Evolutionary conservation across 306 rosid species (phyloP), one percentile per base, ranked within the genome.

Genomic region (Cyamopsis tetragonoloba): DNA sequence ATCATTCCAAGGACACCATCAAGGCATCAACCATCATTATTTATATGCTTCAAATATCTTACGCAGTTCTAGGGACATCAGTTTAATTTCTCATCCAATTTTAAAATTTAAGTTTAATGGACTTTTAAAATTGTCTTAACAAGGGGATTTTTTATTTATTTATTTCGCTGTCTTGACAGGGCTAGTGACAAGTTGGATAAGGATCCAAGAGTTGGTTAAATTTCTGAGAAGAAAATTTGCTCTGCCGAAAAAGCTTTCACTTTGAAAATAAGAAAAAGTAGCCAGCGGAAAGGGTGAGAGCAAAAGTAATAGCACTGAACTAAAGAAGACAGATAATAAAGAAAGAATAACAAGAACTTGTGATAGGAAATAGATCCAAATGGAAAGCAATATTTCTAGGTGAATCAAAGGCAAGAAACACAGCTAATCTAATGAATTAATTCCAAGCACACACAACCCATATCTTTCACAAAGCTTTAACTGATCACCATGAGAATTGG

Each of bases 401-500:
- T 37, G 37, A 22, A 57, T 57, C 17, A 14, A 43, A 44, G 34
- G 59, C 56, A 70, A 46, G 19, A 59, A 34, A 46, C 47, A 70
- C 2, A 49, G 50, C 70, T 15, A 7, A 11, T 24, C 17, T 50
- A 72, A n/a, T n/a, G n/a, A n/a, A 61, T 49, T 49, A 35, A 24
- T 24, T 5, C 44, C 64, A 48, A 48, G 63, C 28, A n/a, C n/a
- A 41, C 26, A 27, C n/a, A n/a, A n/a, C 32, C n/a, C 14, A 12
- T 24, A 60, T 72, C 54, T 50, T 32, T 34, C 37, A 22, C 30
- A 35, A 51, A 72, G 58, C 55, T 76, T 68, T 51, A 62, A 48
- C 20, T 5, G 30, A 41, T 37, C 47, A 31, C 75, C 71, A 58
- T 78, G 71, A 41, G 79, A 68, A 67, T 61, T 4, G 42, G 48